Base-by-base conservation (phyloP, 2,329 filamentous ascomycete genomes). In the Beauveria australis region DNA sequence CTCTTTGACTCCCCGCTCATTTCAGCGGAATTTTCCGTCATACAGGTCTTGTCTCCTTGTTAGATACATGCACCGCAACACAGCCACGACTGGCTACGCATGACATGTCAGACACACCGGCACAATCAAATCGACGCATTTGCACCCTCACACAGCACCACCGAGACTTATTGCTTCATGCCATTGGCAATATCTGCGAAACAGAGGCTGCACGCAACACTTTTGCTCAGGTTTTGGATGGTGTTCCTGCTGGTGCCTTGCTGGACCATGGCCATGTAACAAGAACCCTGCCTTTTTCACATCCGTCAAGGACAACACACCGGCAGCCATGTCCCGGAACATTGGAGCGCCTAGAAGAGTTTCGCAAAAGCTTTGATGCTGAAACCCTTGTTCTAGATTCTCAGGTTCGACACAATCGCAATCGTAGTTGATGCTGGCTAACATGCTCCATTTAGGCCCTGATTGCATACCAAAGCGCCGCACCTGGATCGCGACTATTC, bases 181-280 rank as follows among this genome's bases (percentile, higher is more conserved):
- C 53, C 3, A 55, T 44, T 9, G 53, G 8, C 3, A 64, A 63
- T 0, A 8, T 67, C 0, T 54, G 68, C 2, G 37, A 37, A 5
- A 67, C 61, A 2, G 47, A 62, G 0, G 19, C 66, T 16, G 63
- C 65, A 9, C 63, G 66, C 8, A 5, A 12, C 0, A 67, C 64
- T 9, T 69, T 64, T 46, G 65, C 65, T 4, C 65, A 71, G 26
- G 66, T 69, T 0, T 56, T 69, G 1, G 68, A 71, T 6, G 68
- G 67, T 0, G 5, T 70, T 3, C 68, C 67, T 0, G 14, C 65
- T 1, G 18, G n/a, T 1, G 40, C 58, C 3, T 57, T 63, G 0
- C 59, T 56, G 0, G 54, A 46, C 6, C 60, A 66, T n/a, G 44
- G 53, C 5, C 18, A 22, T 16, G 30, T 47, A 40, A 0, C 51